Evolutionary conservation across 2,329 filamentous ascomycete species (phyloP).

Genomic region (Fusarium zealandicum): DNA sequence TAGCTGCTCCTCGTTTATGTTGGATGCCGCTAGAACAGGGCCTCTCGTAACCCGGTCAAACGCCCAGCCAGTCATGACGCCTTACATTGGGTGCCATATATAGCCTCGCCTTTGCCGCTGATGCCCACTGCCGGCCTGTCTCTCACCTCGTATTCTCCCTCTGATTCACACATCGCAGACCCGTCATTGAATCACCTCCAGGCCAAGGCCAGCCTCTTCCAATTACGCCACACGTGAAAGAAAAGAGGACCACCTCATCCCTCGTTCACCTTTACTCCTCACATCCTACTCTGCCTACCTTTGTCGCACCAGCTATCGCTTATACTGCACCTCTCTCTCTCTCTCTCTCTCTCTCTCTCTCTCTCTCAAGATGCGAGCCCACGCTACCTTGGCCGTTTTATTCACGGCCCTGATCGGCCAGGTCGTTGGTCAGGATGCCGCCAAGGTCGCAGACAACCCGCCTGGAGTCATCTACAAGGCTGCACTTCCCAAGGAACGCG

Average conservation of each 20-base stretch:
- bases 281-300: background rate
- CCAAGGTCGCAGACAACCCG: constrained; percentile 63
- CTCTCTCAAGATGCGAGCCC: constrained; percentile 33
- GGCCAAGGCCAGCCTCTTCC: constrained; percentile 29
- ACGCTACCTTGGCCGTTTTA: constrained; percentile 37
- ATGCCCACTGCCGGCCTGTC: constrained; percentile 5
- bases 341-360: background rate
- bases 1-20: constrained; percentile 16
- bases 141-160: constrained; percentile 1
- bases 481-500: constrained; percentile 59
- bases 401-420: constrained; percentile 42
- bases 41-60: constrained; percentile 13
- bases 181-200: constrained; percentile 22
- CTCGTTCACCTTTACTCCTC: constrained; percentile 16
- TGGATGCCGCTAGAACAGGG: constrained; percentile 7
- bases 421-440: constrained; percentile 53
- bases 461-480: constrained; percentile 61
- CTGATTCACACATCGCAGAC: background rate
- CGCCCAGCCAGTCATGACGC: constrained; percentile 18
- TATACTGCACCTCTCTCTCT: constrained; percentile 5
- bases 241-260: constrained; percentile 11
- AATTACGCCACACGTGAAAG: constrained; percentile 14
- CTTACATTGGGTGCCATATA: no score
- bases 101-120: constrained; percentile 13
- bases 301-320: constrained; percentile 10